phyloP scores from a whole-genome alignment of 2,329 filamentous ascomycete species.

The Waltergamsia citrina region DNA sequence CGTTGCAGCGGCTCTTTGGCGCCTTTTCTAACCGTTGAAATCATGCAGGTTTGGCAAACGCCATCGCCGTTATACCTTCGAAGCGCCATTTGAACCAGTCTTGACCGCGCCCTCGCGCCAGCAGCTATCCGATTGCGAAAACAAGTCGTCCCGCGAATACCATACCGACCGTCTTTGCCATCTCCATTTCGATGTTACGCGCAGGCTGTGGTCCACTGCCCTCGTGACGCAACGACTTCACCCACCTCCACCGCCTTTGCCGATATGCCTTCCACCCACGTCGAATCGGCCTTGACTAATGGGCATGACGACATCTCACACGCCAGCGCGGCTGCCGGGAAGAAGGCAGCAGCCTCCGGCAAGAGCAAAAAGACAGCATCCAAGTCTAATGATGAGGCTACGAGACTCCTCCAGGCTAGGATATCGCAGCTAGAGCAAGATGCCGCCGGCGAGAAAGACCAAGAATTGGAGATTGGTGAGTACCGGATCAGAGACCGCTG shows the following conservation, averaged over 20 bases:
- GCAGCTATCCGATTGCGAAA: too few relatives aligned
- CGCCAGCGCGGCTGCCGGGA: constrained; percentile 53
- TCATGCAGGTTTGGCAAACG: too few relatives aligned
- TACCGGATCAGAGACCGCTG: too few relatives aligned
- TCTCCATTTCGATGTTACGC: too few relatives aligned
- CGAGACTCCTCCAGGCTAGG: constrained; percentile 82
- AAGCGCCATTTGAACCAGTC: too few relatives aligned
- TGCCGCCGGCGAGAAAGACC: constrained; percentile 86
- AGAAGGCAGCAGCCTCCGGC: constrained; percentile 74
- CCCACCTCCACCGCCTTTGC: constrained; percentile 6
- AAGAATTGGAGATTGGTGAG: constrained; percentile 91
- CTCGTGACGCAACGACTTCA: constrained; percentile 9
- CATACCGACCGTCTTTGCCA: too few relatives aligned
- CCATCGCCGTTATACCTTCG: too few relatives aligned
- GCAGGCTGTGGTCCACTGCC: constrained; percentile 1
- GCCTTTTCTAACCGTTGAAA: too few relatives aligned
- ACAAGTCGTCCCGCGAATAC: too few relatives aligned
- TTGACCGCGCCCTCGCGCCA: too few relatives aligned
- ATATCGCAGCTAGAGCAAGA: constrained; percentile 94
- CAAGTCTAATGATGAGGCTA: constrained; percentile 51
- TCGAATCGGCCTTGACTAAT: constrained; percentile 31
- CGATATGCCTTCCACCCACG: constrained; percentile 30
- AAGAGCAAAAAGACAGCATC: constrained; percentile 23
- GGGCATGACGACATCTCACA: constrained; percentile 26
- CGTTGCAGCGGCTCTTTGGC: too few relatives aligned